Percentiles rank a stretch among this genome's conserved stretches.
These are phyloP conservation scores for Rhizopogon roseolus DNA, from an alignment of 768 basidiomycete species.

Conservation along the genomic window DNA sequence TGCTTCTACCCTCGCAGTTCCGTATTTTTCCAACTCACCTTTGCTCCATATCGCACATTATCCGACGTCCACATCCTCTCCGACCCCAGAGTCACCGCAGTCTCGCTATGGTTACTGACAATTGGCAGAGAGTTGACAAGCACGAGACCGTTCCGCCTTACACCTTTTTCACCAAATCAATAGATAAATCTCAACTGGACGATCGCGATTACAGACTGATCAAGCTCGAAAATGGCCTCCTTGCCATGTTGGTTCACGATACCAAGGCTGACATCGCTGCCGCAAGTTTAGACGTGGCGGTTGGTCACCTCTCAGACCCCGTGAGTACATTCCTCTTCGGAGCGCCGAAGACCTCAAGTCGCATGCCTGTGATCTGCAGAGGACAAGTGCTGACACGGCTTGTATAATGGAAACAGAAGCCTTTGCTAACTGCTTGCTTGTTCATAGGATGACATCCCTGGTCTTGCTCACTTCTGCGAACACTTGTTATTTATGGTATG, in stretches of 20 bases:
- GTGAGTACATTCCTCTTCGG: slow-evolving; percentile 39
- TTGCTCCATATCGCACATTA: not conserved
- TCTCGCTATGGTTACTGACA: slow-evolving; percentile 18
- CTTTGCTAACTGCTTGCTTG: not conserved
- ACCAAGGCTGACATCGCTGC: slow-evolving; percentile 88
- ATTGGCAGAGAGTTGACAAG: slow-evolving; percentile 17
- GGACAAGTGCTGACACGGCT: not conserved
- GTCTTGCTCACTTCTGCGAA: slow-evolving; percentile 93
- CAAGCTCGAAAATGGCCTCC: slow-evolving; percentile 83
- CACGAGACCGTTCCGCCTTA: slow-evolving; percentile 35
- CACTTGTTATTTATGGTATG: slow-evolving; percentile 93
- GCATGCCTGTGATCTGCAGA: not conserved
- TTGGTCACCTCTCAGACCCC: slow-evolving; percentile 92
- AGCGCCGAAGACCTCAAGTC: not conserved
- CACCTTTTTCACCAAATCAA: slow-evolving; percentile 49
- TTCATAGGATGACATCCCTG: slow-evolving; percentile 78
- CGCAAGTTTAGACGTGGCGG: slow-evolving; percentile 90
- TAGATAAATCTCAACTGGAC: slow-evolving; percentile 73
- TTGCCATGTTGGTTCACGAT: slow-evolving; percentile 81
- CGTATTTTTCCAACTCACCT: not conserved
- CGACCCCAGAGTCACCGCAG: slow-evolving; percentile 3
- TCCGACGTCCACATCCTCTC: not conserved
- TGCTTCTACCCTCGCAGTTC: not conserved
- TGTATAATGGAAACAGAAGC: not conserved
- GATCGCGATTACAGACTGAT: slow-evolving; percentile 80